These are phyloP conservation scores for Globisporangium echinulatum DNA, from an alignment of 352 stramenopile species.

Conservation along the genomic window DNA sequence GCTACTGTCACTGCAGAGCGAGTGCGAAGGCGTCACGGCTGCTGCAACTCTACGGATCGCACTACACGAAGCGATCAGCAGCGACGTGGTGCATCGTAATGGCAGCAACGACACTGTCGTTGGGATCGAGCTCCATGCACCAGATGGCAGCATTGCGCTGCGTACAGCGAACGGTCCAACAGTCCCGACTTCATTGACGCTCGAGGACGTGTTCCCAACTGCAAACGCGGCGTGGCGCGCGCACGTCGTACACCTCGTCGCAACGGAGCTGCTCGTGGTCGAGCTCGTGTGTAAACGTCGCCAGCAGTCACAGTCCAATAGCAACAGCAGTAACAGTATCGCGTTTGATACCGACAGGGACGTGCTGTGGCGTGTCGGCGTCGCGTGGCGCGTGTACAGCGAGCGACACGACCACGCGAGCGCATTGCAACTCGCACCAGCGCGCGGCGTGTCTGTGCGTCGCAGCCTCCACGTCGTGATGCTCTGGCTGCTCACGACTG, in stretches of 20 bases:
- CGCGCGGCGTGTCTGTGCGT: constrained; percentile 12
- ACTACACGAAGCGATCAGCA: not conserved
- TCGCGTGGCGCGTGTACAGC: constrained; percentile 30
- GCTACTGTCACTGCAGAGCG: not conserved
- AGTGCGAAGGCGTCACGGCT: not conserved
- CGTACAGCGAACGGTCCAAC: not conserved
- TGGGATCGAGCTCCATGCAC: constrained; percentile 3
- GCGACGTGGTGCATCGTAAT: not conserved
- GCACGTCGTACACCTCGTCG: constrained; percentile 17
- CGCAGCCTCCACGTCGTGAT: constrained; percentile 40
- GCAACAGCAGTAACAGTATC: too few species aligned
- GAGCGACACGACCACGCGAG: constrained; percentile 2
- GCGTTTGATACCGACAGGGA: not conserved
- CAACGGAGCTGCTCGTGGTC: constrained; percentile 26
- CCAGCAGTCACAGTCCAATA: too few species aligned
- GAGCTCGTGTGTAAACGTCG: constrained; percentile 17
- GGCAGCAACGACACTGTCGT: constrained; percentile 1
- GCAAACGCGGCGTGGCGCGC: constrained; percentile 10
- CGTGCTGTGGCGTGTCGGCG: constrained; percentile 20
- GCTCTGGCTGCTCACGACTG: constrained; percentile 44
- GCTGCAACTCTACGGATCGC: not conserved
- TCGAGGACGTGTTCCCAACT: constrained; percentile 22
- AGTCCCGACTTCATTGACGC: constrained; percentile 7
- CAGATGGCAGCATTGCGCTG: not conserved
- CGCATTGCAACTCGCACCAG: not conserved